Percentiles rank a stretch among this genome's conserved stretches.
phyloP scores from a whole-genome alignment of 2,329 filamentous ascomycete genomes.

The Claviceps sp. region DNA sequence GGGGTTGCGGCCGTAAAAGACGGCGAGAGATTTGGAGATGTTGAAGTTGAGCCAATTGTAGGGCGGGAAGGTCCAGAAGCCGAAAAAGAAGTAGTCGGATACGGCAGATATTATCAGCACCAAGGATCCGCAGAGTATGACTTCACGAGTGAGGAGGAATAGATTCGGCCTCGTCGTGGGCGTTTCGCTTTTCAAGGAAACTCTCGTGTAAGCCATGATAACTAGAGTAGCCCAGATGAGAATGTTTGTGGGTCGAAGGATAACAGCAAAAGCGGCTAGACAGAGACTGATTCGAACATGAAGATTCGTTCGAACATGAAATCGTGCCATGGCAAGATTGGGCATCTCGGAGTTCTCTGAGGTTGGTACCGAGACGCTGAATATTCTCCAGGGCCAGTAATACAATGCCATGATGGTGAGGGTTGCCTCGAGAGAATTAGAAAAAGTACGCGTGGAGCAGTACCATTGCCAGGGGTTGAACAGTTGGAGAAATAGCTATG shows the following conservation, averaged over 20 bases:
- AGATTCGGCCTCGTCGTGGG: slow-evolving; percentile 30
- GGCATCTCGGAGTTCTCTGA: slow-evolving; percentile 26
- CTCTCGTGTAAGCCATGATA: slow-evolving; percentile 28
- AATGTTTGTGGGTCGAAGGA: slow-evolving; percentile 79
- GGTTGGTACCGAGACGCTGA: slow-evolving; percentile 25
- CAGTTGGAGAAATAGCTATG: slow-evolving; percentile 23
- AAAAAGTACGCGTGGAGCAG: slow-evolving; percentile 83
- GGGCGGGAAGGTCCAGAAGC: slow-evolving; percentile 76
- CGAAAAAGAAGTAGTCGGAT: slow-evolving; percentile 70
- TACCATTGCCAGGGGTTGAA: slow-evolving; percentile 79
- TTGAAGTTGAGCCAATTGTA: slow-evolving; percentile 86
- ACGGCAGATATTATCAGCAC: slow-evolving; percentile 50
- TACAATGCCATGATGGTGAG: slow-evolving; percentile 68
- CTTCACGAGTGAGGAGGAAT: slow-evolving; percentile 47
- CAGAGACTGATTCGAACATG: slow-evolving; percentile 46
- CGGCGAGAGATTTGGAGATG: slow-evolving; percentile 69
- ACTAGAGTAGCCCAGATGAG: slow-evolving; percentile 69
- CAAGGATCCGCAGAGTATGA: slow-evolving; percentile 45
- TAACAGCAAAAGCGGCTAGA: slow-evolving; percentile 67
- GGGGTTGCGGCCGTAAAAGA: slow-evolving; percentile 85
- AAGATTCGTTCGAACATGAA: slow-evolving; percentile 16
- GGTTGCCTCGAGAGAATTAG: slow-evolving; percentile 85
- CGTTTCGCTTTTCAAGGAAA: slow-evolving; percentile 22
- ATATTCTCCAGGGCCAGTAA: slow-evolving; percentile 76
- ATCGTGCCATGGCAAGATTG: slow-evolving; percentile 1